Base-by-base conservation (phyloP, 352 stramenopile genomes). In the Phytophthora sojae region DNA sequence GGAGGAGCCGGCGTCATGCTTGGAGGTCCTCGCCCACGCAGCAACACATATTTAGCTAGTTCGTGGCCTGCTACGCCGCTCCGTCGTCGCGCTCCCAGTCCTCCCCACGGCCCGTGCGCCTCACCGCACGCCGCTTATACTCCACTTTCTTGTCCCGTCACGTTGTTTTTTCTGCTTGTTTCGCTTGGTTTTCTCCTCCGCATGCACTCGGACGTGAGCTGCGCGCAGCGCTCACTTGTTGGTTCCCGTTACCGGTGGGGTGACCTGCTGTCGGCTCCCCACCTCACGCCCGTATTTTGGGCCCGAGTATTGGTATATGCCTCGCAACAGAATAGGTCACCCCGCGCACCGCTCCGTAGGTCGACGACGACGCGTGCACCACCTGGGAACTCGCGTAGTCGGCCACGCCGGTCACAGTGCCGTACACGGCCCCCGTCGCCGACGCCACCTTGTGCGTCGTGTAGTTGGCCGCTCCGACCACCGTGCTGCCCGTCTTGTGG, bases 221-320 rank as follows among this genome's bases (percentile, higher is more conserved):
- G 37, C 25, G 26, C 61, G 15, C 58, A 54, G 51, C 44, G 50
- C 69, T 77, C 64, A 75, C 62, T 57, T 71, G 29, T 52, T 75
- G 26, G 23, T 79, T 79, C 61, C 67, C 47, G 61, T 81, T 81
- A 77, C 76, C 70, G 73, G 73, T 81, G 76, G 64, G 76, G 61
- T 79, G 56, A 65, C 70, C 73, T 81, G 32, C 73, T 37, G 56
- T 80, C 73, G 71, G 70, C 52, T 77, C 67, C 67, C 70, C 77
- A 82, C 71, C 72, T 85, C 75, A 90, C 51, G 79, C 72, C 61
- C 78, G 76, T 76, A 93, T 86, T 86, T 93, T 93, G 69, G 83
- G 59, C 55, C 85, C 83, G 62, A 93, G 67, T 64, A 88, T 78
- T 12, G 83, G 85, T 66, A 92, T 71, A 74, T 92, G 70, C 68